These are phyloP conservation scores for Vitis amurensis DNA, from an alignment of 164 flowering plant species.

Conservation along the genomic window DNA sequence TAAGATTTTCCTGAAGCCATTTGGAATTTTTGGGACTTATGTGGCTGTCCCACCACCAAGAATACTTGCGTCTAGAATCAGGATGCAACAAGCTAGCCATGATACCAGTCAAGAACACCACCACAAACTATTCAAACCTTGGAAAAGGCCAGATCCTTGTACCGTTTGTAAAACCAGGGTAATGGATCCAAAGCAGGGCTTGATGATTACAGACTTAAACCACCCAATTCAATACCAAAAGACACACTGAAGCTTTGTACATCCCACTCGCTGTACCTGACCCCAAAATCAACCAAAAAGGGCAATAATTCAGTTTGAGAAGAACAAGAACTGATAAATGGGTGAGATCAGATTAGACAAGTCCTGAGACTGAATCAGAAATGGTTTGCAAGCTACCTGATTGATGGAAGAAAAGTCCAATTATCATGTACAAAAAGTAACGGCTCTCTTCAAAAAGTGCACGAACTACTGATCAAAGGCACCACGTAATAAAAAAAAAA, in stretches of 20 bases:
- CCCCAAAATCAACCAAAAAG: neutral
- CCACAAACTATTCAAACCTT: neutral
- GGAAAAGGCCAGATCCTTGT: neutral
- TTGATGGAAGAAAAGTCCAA: conserved; percentile 1
- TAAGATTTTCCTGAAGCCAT: conserved; percentile 95
- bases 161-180: neutral
- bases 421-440: neutral
- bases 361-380: neutral
- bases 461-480: conserved; percentile 24
- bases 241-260: conserved; percentile 1
- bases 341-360: neutral
- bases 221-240: conserved; percentile 1
- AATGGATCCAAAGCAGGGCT: neutral
- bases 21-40: conserved; percentile 94
- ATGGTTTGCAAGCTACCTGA: conserved; percentile 13
- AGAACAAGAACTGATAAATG: neutral
- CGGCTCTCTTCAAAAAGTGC: neutral
- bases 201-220: neutral
- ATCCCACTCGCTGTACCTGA: conserved; percentile 6
- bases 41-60: conserved; percentile 99
- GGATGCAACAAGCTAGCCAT: conserved; percentile 46
- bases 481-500: conserved; percentile 6
- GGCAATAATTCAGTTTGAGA: conserved; percentile 3
- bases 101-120: conserved; percentile 9
- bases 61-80: conserved; percentile 59